These are phyloP conservation scores for Xerocomus spinulosus DNA, from an alignment of 768 basidiomycete genomes.

Conservation along the genomic window DNA sequence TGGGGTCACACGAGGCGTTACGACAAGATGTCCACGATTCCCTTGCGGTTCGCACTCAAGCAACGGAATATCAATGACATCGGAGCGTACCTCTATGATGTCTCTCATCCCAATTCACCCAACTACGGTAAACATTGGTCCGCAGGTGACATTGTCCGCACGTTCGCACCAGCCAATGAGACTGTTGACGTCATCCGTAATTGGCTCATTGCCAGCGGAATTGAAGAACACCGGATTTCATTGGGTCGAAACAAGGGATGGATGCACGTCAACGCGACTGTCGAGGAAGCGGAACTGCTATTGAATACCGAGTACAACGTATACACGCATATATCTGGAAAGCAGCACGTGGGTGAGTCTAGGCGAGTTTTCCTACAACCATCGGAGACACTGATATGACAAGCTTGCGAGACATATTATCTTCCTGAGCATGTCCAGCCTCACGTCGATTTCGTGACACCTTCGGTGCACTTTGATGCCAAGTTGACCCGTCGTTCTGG, in stretches of 20 bases:
- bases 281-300: conserved; percentile 31
- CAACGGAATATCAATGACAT: conserved; percentile 29
- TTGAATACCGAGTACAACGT: conserved; percentile 33
- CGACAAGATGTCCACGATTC: conserved; percentile 25
- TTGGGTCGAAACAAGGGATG: conserved; percentile 19
- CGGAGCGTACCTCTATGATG: conserved; percentile 22
- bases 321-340: conserved; percentile 25
- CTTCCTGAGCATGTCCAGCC: conserved; percentile 28
- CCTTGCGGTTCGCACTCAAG: conserved; percentile 30
- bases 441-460: conserved; percentile 35
- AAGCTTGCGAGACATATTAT: conserved; percentile 32
- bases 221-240: conserved; percentile 18
- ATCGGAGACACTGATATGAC: neutral
- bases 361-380: neutral
- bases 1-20: conserved; percentile 39
- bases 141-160: conserved; percentile 24
- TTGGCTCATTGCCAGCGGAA: conserved; percentile 28
- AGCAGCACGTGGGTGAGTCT: conserved; percentile 24
- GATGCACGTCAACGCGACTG: conserved; percentile 26
- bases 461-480: conserved; percentile 33
- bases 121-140: conserved; percentile 33
- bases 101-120: conserved; percentile 33
- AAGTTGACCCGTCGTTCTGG: conserved; percentile 17
- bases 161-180: conserved; percentile 25
- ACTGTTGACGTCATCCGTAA: conserved; percentile 19